phyloP scores from a whole-genome alignment of 148 eudicot genomes.

The Rhododendron kiyosumense region DNA sequence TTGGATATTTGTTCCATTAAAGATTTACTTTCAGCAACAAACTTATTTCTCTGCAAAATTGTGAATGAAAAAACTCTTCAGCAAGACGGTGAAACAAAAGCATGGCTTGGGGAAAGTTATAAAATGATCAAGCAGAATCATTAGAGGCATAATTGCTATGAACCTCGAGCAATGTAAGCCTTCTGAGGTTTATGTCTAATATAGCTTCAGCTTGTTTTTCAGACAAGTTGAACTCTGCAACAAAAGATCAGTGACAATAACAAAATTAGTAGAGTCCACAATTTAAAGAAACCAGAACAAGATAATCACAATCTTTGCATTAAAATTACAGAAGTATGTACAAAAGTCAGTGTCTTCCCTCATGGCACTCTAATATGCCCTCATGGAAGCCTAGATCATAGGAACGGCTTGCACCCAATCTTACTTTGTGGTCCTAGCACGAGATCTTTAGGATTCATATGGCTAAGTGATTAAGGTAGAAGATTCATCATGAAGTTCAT shows the following conservation, averaged over 20 bases:
- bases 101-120: neutral
- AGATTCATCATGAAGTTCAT: neutral
- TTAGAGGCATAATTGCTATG: neutral
- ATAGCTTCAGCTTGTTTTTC: slow-evolving; percentile 97
- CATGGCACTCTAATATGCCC: neutral
- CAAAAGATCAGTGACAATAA: slow-evolving; percentile 9
- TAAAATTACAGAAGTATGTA: neutral
- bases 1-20: slow-evolving; percentile 68
- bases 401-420: neutral
- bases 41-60: slow-evolving; percentile 68
- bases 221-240: slow-evolving; percentile 71
- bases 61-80: slow-evolving; percentile 1
- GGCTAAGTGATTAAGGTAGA: neutral
- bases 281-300: slow-evolving; percentile 1
- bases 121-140: neutral
- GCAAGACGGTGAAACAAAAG: neutral
- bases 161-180: slow-evolving; percentile 87
- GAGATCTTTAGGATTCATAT: neutral
- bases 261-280: neutral
- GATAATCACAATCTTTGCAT: neutral
- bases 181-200: slow-evolving; percentile 84
- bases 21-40: slow-evolving; percentile 63
- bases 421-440: neutral
- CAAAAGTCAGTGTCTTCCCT: neutral
- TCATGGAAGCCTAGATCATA: neutral